Evolutionary conservation across 164 flowering plant species (phyloP), one percentile per base, ranked within the genome.

Genomic region (Umbellularia californica): DNA sequence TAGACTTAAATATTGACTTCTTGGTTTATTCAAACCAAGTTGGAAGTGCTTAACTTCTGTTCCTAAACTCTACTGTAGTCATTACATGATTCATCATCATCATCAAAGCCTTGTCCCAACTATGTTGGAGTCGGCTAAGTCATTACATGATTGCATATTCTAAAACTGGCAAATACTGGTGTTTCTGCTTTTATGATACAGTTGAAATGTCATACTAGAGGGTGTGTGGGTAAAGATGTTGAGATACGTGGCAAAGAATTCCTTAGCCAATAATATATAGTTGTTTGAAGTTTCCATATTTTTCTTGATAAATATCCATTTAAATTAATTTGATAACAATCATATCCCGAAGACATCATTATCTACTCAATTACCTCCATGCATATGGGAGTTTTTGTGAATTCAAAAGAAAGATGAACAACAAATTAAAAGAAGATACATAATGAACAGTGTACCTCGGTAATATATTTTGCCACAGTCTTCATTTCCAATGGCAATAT

Each of bases 401-500:
- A 60, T 23, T 60, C 64, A 7, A 60, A 60, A 60, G 24, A 60
- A 60, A 60, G 64, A 60, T 19, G 23, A 60, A 7, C n/a, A 60
- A 10, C n/a, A 60, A 60, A 60, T 19, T 19, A 60, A 60, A 60
- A 60, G 35, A 15, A 17, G 17, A 55, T 55, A 14, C 19, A 52
- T 19, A 12, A 50, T 19, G 22, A 5, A 67, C 10, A 15, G 70
- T 23, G 50, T 85, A 95, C 99, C 97, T 71, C 79, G 78, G 77
- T 95, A 95, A 71, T 90, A 77, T 71, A 74, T 81, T 78, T 87
- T 88, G 33, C 86, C 83, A 73, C 99, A 95, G 74, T 95, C 99
- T 72, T 95, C 94, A 83, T 95, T 95, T 51, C 99, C 99, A 52
- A 92, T 41, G 65, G 97, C 97, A 78, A 95, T 87, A 82, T 93